Evolutionary conservation across 192 early-diverging fungal genomes (phyloP), one percentile per base, ranked within the genome.

Genomic region (Linnemannia schmuckeri): DNA sequence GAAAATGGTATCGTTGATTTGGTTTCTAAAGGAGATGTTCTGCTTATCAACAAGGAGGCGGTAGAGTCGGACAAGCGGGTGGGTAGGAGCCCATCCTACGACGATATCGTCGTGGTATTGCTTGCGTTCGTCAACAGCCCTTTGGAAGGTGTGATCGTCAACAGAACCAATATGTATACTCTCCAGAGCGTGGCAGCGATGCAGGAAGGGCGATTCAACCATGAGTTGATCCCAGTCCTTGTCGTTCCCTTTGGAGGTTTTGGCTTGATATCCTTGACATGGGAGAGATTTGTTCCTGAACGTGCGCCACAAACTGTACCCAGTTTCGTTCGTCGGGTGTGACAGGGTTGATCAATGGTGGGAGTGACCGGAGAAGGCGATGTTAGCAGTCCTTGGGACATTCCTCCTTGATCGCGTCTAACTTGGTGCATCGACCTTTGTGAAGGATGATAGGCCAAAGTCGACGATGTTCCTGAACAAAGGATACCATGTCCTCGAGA

Each of bases 81-180:
- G 4, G 18, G 12, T n/a, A n/a, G 20, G 17, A 40, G 38, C 17
- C 13, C 13, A 0, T 35, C 30, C 35, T 20, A 35, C 33, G 13
- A 2, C 69, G 22, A 40, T 70, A 22, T 40, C 30, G 35, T 6
- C 35, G 12, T 40, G 15, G 12, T 40, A n/a, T 8, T 57, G 54
- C 24, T 6, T 77, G 12, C 46, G 37, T 7, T 76, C 81, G 13
- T 82, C 38, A 13, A 42, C 52, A n/a, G 81, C 81, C 81, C 75
- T 77, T 27, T 33, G 44, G 40, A 82, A 82, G 7, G 27, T 37
- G 6, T 12, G 30, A 12, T 54, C 55, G 6, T 71, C 75, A 13
- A 46, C n/a, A 15, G 0, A 75, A 72, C 13, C 41, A 68, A 18
- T 1, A 66, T 22, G 6, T n/a, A n/a, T n/a, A 68, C 3, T 9